phyloP scores from a whole-genome alignment of 1,284 basidiomycete genomes.

The Schizophyllum commune region DNA sequence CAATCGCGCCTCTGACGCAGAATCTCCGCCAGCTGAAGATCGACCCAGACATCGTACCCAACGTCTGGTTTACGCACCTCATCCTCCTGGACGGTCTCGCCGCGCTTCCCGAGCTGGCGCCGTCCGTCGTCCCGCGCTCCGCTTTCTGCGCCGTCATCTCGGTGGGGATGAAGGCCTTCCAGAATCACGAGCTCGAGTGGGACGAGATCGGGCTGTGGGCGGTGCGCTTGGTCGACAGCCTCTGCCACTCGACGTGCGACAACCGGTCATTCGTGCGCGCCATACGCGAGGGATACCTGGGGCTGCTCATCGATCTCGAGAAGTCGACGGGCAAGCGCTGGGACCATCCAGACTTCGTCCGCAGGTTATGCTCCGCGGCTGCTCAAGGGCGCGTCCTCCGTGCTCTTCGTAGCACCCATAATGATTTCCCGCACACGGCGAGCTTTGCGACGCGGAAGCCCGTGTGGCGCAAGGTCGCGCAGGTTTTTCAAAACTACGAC shows the following conservation, averaged over 20 bases:
- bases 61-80: not conserved
- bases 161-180: not conserved
- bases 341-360: not conserved
- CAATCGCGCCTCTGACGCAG: not conserved
- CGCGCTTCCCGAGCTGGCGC: not conserved
- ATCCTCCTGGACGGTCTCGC: not conserved
- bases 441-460: not conserved
- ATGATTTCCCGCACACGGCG: not conserved
- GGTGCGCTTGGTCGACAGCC: not conserved
- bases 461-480: not conserved
- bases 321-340: not conserved
- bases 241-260: not conserved
- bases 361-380: not conserved
- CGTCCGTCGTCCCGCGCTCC: not conserved
- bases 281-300: not conserved
- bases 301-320: not conserved
- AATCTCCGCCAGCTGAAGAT: not conserved
- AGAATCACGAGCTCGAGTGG: not conserved
- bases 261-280: not conserved
- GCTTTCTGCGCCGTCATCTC: not conserved
- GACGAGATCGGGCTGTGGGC: not conserved
- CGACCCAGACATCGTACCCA: not conserved
- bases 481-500: not conserved
- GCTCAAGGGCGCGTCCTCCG: not conserved
- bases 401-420: not conserved